phyloP scores from a whole-genome alignment of 768 basidiomycete genomes.

The Hirschioporus abietinus region DNA sequence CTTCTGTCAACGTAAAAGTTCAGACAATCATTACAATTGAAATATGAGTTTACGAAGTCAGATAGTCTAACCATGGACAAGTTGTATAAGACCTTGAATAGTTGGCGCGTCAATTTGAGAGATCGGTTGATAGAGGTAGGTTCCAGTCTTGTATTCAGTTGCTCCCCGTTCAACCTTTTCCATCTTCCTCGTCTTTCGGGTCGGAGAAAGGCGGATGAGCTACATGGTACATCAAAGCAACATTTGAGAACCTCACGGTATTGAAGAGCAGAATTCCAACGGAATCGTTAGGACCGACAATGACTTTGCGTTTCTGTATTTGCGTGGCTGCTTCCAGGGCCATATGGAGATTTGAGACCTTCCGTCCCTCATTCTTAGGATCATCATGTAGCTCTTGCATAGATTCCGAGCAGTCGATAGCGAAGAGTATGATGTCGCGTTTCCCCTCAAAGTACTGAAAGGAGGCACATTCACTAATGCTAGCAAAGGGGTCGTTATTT shows the following conservation, averaged over 20 bases:
- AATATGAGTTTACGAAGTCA: neutral
- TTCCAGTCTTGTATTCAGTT: slow-evolving; percentile 62
- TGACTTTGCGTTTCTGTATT: slow-evolving; percentile 85
- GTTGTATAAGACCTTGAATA: slow-evolving; percentile 70
- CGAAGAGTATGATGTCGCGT: slow-evolving; percentile 88
- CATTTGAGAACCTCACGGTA: slow-evolving; percentile 50
- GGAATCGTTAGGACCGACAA: slow-evolving; percentile 82
- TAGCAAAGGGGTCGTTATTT: slow-evolving; percentile 8
- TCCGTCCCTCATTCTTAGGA: slow-evolving; percentile 54
- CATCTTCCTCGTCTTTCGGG: slow-evolving; percentile 21
- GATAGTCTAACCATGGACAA: slow-evolving; percentile 63
- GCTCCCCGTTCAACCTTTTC: slow-evolving; percentile 31
- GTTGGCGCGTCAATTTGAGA: slow-evolving; percentile 72
- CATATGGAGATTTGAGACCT: slow-evolving; percentile 71
- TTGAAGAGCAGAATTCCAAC: slow-evolving; percentile 93
- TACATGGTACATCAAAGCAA: slow-evolving; percentile 12
- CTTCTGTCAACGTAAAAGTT: slow-evolving; percentile 37
- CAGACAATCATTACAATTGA: slow-evolving; percentile 8
- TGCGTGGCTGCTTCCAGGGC: slow-evolving; percentile 82
- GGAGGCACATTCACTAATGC: slow-evolving; percentile 1
- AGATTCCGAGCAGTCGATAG: slow-evolving; percentile 88
- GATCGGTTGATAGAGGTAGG: slow-evolving; percentile 72
- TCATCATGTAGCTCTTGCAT: slow-evolving; percentile 76
- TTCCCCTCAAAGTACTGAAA: slow-evolving; percentile 63
- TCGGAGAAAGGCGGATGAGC: neutral